phyloP scores from a whole-genome alignment of 139 green algal species.

The Chlamydomonas schloesseri region DNA sequence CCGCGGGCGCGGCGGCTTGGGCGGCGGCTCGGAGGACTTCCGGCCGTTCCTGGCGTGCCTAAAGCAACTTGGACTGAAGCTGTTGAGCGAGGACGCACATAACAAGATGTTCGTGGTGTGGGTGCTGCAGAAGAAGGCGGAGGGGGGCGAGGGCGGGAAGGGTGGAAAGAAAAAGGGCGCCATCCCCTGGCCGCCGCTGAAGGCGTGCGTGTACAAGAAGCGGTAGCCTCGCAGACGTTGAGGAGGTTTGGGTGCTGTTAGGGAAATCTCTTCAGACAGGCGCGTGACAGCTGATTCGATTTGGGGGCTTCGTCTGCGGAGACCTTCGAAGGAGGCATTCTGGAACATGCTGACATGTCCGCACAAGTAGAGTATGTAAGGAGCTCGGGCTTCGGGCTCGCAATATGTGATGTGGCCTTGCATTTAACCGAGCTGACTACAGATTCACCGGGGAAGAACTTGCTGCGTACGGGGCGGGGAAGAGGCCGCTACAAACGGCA shows the following conservation, averaged over 20 bases:
- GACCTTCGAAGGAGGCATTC: too few relatives aligned
- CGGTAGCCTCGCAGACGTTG: slow-evolving; percentile 60
- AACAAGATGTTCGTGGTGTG: slow-evolving; percentile 89
- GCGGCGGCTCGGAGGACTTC: slow-evolving; percentile 62
- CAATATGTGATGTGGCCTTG: too few relatives aligned
- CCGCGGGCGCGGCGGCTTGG: background rate
- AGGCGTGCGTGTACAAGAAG: slow-evolving; percentile 88
- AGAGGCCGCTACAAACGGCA: too few relatives aligned
- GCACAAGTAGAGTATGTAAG: too few relatives aligned
- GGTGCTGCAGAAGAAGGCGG: slow-evolving; percentile 66
- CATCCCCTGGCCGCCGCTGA: slow-evolving; percentile 79
- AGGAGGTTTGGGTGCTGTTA: background rate
- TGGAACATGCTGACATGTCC: too few relatives aligned
- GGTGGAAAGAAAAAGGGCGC: background rate
- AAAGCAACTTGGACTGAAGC: slow-evolving; percentile 68
- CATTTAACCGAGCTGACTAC: too few relatives aligned
- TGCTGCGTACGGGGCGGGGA: too few relatives aligned
- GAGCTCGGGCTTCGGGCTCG: too few relatives aligned
- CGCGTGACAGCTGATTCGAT: too few relatives aligned
- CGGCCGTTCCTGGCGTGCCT: slow-evolving; percentile 74
- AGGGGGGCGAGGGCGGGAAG: slow-evolving; percentile 1
- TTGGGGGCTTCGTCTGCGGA: too few relatives aligned
- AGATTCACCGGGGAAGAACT: too few relatives aligned
- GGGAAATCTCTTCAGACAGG: too few relatives aligned
- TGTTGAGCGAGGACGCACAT: slow-evolving; percentile 62